Conservation (phyloP, 2,329 filamentous ascomycete genomes). For the Fusarium heterosporum region DNA sequence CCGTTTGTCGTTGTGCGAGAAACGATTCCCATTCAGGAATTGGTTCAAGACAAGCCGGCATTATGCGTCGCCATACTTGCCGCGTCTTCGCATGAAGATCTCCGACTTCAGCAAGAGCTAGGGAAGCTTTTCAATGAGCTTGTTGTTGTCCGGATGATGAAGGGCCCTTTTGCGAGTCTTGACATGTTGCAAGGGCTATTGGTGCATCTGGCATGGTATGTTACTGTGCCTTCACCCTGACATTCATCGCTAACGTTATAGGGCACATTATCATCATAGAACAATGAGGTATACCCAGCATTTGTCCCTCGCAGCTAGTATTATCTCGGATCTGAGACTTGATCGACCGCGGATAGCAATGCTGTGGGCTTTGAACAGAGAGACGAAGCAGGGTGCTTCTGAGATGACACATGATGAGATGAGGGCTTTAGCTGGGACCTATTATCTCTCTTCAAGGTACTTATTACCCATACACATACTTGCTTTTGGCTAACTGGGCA, state of each 20-base stretch:
- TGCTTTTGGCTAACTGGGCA: neutral
- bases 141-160: constrained; percentile 39
- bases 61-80: constrained; percentile 49
- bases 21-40: constrained; percentile 26
- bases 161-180: constrained; percentile 44
- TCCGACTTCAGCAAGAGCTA: constrained; percentile 43
- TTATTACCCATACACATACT: rapidly evolving
- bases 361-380: constrained; percentile 47
- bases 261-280: constrained; percentile 51
- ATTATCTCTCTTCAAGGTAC: constrained; percentile 51
- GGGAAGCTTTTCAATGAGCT: constrained; percentile 47
- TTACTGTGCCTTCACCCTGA: neutral
- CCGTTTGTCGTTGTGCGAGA: constrained; percentile 48
- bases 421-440: constrained; percentile 49
- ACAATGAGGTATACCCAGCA: constrained; percentile 48
- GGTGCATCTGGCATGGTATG: constrained; percentile 50
- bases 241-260: constrained; percentile 29
- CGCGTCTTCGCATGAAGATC: constrained; percentile 39
- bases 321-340: constrained; percentile 49
- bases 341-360: constrained; percentile 46
- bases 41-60: constrained; percentile 41
- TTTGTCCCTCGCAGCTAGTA: constrained; percentile 49
- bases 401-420: constrained; percentile 47
- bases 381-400: constrained; percentile 22
- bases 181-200: constrained; percentile 50